Evolutionary conservation across 345 rosid species (phyloP).

Genomic region (Draba incana): DNA sequence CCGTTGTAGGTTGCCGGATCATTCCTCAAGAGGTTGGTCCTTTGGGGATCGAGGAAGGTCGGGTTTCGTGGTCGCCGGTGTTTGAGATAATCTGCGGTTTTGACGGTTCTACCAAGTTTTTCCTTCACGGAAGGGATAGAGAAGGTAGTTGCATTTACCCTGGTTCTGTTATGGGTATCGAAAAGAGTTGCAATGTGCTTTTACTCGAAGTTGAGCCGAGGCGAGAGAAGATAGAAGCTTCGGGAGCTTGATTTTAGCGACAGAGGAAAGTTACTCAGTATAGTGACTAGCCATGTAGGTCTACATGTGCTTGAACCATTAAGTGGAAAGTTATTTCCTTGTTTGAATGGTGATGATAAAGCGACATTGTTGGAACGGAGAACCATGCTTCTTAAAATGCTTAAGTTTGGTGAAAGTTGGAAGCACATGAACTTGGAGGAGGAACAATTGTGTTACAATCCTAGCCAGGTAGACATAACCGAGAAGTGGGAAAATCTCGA

Average conservation of each 20-base stretch:
- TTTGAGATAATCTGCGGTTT: slow-evolving; percentile 64
- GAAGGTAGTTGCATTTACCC: slow-evolving; percentile 62
- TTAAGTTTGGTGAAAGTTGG: slow-evolving; percentile 48
- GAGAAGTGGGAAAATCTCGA: slow-evolving; percentile 53
- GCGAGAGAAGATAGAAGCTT: slow-evolving; percentile 41
- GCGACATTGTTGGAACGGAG: slow-evolving; percentile 54
- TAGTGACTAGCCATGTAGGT: slow-evolving; percentile 57
- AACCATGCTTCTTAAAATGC: slow-evolving; percentile 55
- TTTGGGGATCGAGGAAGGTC: slow-evolving; percentile 70
- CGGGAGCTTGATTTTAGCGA: slow-evolving; percentile 58
- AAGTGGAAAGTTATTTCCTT: slow-evolving; percentile 58
- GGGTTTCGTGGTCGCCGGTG: slow-evolving; percentile 78
- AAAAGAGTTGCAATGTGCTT: slow-evolving; percentile 69
- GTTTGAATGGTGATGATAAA: slow-evolving; percentile 53
- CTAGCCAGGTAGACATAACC: slow-evolving; percentile 50
- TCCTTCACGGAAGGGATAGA: slow-evolving; percentile 72
- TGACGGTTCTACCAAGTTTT: slow-evolving; percentile 59
- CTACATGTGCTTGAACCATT: slow-evolving; percentile 46
- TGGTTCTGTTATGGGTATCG: slow-evolving; percentile 58
- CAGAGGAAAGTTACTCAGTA: slow-evolving; percentile 70
- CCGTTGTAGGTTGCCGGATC: slow-evolving; percentile 71
- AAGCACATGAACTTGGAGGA: slow-evolving; percentile 42
- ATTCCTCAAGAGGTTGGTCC: slow-evolving; percentile 84
- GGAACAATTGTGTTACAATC: slow-evolving; percentile 45
- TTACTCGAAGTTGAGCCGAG: slow-evolving; percentile 78